Percentiles rank a stretch among this genome's conserved stretches.
Evolutionary conservation across 768 basidiomycete genomes (phyloP).

Genomic region (Lentinus brumalis): DNA sequence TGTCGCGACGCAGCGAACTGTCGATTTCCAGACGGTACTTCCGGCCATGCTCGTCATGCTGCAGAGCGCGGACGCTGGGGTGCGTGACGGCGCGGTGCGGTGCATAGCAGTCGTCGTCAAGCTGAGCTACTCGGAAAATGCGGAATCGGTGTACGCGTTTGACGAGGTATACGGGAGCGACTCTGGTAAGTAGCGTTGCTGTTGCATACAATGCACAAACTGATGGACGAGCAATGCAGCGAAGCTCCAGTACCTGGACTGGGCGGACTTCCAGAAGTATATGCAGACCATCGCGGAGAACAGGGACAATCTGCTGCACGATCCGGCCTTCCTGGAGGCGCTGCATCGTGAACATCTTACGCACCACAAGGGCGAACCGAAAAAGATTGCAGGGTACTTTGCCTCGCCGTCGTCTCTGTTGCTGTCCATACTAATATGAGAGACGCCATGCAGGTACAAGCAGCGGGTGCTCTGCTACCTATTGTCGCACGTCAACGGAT

Average conservation of each 20-base stretch:
- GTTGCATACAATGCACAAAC: background rate
- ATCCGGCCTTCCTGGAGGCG: constrained; percentile 54
- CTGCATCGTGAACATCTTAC: constrained; percentile 63
- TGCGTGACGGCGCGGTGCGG: constrained; percentile 55
- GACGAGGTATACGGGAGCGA: constrained; percentile 71
- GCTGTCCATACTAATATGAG: background rate
- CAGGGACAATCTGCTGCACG: constrained; percentile 59
- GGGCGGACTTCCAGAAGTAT: constrained; percentile 63
- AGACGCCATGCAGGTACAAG: constrained; percentile 54
- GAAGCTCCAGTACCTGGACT: constrained; percentile 68
- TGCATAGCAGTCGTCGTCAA: constrained; percentile 53
- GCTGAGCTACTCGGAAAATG: constrained; percentile 36
- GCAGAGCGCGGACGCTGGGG: constrained; percentile 42
- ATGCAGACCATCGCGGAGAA: constrained; percentile 50
- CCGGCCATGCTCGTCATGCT: constrained; percentile 69
- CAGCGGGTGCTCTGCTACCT: constrained; percentile 74
- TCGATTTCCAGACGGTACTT: constrained; percentile 82
- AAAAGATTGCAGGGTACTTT: constrained; percentile 56
- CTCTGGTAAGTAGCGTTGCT: constrained; percentile 46
- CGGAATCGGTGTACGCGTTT: constrained; percentile 65
- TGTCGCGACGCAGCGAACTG: constrained; percentile 45
- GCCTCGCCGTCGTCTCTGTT: background rate
- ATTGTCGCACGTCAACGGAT: constrained; percentile 73
- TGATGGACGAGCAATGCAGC: constrained; percentile 33
- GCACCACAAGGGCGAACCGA: constrained; percentile 51